Percentiles rank a stretch among this genome's conserved stretches.
phyloP scores from a whole-genome alignment of 495 filamentous ascomycete genomes.

The Neurospora sp. region DNA sequence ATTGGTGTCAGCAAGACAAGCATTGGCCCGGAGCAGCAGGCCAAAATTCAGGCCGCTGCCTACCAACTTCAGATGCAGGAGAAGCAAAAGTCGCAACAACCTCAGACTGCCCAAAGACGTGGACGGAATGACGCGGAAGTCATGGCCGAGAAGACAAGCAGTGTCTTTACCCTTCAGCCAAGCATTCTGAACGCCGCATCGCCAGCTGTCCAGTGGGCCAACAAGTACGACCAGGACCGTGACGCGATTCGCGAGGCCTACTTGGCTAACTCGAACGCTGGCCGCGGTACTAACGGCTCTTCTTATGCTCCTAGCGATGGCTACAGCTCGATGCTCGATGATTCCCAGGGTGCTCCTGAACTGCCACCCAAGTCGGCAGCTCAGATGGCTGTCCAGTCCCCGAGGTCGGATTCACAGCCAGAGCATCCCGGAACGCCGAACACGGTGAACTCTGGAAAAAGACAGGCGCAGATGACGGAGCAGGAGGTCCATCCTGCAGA shows the following conservation, averaged over 20 bases:
- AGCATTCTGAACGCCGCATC: slow-evolving; percentile 78
- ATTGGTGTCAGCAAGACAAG: slow-evolving; percentile 71
- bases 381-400: slow-evolving; percentile 1
- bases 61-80: slow-evolving; percentile 58
- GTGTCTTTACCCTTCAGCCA: slow-evolving; percentile 81
- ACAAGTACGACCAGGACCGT: slow-evolving; percentile 70
- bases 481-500: slow-evolving; percentile 28
- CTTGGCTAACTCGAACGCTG: slow-evolving; percentile 58
- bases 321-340: slow-evolving; percentile 11
- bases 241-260: slow-evolving; percentile 64
- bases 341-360: slow-evolving; percentile 21
- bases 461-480: slow-evolving; percentile 11
- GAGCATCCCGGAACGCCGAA: background rate
- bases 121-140: slow-evolving; percentile 45
- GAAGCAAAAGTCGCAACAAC: slow-evolving; percentile 44
- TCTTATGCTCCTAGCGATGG: slow-evolving; percentile 23
- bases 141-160: slow-evolving; percentile 70
- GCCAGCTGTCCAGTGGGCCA: slow-evolving; percentile 93
- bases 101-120: slow-evolving; percentile 29
- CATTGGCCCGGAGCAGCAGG: slow-evolving; percentile 85
- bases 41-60: slow-evolving; percentile 82
- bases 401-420: background rate
- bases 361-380: slow-evolving; percentile 25
- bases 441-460: background rate
- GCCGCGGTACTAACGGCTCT: slow-evolving; percentile 41